Conservation (phyloP, 2,329 filamentous ascomycete genomes). For the Fusarium pseudoanthophilum region DNA sequence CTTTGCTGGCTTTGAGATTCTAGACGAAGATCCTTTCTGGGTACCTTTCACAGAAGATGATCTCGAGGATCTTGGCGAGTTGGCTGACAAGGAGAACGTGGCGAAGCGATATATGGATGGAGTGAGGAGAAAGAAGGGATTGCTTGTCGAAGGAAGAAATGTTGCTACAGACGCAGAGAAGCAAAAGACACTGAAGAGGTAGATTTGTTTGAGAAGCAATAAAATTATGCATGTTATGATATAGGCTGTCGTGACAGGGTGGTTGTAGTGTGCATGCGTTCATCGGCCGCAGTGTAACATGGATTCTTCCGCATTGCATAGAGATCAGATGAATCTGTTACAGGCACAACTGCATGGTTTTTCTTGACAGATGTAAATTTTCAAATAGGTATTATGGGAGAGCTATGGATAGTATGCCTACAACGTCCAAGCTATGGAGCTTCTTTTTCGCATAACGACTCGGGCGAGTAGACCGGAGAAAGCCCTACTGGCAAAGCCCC, state of each 20-base stretch:
- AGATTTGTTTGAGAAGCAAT: slow-evolving; percentile 26
- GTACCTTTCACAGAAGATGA: slow-evolving; percentile 97
- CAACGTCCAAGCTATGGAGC: background rate
- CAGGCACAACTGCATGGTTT: background rate
- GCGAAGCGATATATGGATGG: slow-evolving; percentile 96
- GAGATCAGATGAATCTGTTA: background rate
- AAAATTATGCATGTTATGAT: slow-evolving; percentile 22
- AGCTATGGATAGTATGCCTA: background rate
- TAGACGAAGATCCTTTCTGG: slow-evolving; percentile 98
- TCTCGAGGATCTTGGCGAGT: slow-evolving; percentile 92
- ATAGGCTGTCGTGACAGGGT: background rate
- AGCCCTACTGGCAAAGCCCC: background rate
- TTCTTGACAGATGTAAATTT: background rate
- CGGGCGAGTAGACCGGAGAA: background rate
- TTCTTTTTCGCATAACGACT: background rate
- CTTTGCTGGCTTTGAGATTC: slow-evolving; percentile 90
- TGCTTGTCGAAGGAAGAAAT: slow-evolving; percentile 82
- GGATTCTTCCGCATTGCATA: background rate
- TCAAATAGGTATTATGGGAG: background rate
- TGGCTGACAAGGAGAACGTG: slow-evolving; percentile 94
- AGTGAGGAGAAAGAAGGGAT: slow-evolving; percentile 86
- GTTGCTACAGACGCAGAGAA: slow-evolving; percentile 92
- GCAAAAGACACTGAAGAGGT: slow-evolving; percentile 77
- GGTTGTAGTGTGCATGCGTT: background rate
- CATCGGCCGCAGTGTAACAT: background rate